phyloP scores from a whole-genome alignment of 495 filamentous ascomycete genomes.

The Sordaria brevicollis region DNA sequence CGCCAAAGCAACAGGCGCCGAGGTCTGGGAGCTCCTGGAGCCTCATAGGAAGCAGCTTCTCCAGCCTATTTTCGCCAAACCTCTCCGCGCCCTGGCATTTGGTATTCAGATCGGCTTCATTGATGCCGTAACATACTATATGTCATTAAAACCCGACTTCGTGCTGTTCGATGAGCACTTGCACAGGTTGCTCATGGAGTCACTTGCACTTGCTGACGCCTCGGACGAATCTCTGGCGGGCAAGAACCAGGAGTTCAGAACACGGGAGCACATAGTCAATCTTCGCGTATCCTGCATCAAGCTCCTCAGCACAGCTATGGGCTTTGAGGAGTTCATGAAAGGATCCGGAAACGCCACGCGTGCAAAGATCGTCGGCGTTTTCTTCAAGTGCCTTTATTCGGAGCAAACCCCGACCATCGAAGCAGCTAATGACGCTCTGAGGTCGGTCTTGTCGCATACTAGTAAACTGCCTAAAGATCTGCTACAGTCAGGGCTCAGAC shows the following conservation, averaged over 20 bases:
- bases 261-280: constrained; percentile 78
- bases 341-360: constrained; percentile 58
- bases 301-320: constrained; percentile 83
- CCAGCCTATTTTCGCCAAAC: constrained; percentile 86
- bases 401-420: constrained; percentile 85
- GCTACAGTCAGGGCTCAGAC: constrained; percentile 84
- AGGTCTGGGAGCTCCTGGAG: constrained; percentile 74
- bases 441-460: constrained; percentile 72
- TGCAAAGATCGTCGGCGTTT: constrained; percentile 80
- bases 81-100: constrained; percentile 83
- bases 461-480: constrained; percentile 94
- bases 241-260: constrained; percentile 82
- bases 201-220: constrained; percentile 83
- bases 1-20: constrained; percentile 59
- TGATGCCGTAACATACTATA: constrained; percentile 88
- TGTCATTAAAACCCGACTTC: constrained; percentile 76
- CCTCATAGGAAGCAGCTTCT: constrained; percentile 82
- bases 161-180: constrained; percentile 83
- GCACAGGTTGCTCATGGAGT: constrained; percentile 83
- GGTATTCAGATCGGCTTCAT: constrained; percentile 93
- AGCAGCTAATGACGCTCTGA: constrained; percentile 80
- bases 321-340: constrained; percentile 77
- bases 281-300: constrained; percentile 91
- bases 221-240: constrained; percentile 78
- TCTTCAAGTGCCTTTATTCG: constrained; percentile 95